Evolutionary conservation across 192 early-diverging fungal genomes (phyloP).

Genomic region (Linnemannia exigua): DNA sequence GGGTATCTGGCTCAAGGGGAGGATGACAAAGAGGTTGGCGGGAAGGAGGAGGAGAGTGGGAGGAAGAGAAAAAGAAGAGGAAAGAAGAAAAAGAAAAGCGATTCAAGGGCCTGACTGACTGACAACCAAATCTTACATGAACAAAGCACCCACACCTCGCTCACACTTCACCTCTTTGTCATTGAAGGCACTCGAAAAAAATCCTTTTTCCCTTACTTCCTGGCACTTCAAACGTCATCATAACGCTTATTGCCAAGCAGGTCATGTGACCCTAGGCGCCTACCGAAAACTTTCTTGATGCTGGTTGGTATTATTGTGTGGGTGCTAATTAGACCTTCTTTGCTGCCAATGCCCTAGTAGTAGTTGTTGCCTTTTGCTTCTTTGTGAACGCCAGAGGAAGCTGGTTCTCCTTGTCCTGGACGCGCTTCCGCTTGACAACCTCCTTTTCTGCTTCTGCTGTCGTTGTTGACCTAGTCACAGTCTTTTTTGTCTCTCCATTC

Average conservation of each 20-base stretch:
- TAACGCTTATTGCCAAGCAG: not conserved
- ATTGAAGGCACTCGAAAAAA: slow-evolving; percentile 6
- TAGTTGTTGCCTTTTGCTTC: slow-evolving; percentile 25
- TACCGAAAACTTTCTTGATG: too few species aligned
- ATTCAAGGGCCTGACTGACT: not conserved
- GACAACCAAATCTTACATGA: not conserved
- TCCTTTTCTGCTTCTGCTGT: not conserved
- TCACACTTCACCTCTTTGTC: not conserved
- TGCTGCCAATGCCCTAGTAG: slow-evolving; percentile 30
- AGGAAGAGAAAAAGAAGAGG: not conserved
- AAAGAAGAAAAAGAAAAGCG: not conserved
- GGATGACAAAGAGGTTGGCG: not conserved
- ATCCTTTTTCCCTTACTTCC: not conserved
- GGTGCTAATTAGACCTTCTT: slow-evolving; percentile 11
- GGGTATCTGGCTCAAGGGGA: not conserved
- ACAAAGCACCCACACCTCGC: not conserved
- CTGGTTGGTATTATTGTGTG: not conserved
- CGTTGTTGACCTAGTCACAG: not conserved
- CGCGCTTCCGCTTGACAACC: slow-evolving; percentile 16
- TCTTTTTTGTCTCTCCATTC: not conserved
- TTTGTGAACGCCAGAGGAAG: slow-evolving; percentile 25
- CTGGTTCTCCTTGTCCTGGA: slow-evolving; percentile 40
- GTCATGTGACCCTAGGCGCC: slow-evolving; percentile 3
- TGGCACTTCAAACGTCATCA: not conserved
- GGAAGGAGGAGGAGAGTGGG: not conserved